These are phyloP conservation scores for Entophlyctis helioformis DNA, from an alignment of 192 early-diverging fungal species.

Conservation along the genomic window DNA sequence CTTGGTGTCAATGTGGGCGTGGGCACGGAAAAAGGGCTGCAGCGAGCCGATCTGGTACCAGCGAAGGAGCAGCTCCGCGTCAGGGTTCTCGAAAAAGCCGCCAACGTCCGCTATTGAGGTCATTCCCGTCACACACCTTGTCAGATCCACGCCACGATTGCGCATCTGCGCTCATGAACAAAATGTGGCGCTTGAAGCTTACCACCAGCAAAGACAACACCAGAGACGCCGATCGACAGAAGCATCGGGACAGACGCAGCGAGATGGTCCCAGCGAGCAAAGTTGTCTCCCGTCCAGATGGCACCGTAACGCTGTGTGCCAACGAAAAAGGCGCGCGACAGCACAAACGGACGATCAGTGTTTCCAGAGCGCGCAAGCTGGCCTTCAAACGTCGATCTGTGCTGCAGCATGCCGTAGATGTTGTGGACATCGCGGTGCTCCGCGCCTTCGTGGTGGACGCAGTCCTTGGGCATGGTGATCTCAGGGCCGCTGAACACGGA, in stretches of 20 bases:
- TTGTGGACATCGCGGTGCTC: slow-evolving; percentile 98
- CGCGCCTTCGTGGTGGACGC: slow-evolving; percentile 69
- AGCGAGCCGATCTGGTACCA: slow-evolving; percentile 96
- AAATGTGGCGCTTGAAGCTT: no score
- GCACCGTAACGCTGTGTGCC: slow-evolving; percentile 92
- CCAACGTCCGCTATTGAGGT: slow-evolving; percentile 73
- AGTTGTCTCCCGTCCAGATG: slow-evolving; percentile 98
- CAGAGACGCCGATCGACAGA: slow-evolving; percentile 71
- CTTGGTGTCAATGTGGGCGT: slow-evolving; percentile 95
- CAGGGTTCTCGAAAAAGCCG: slow-evolving; percentile 95
- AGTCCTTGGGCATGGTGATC: slow-evolving; percentile 91
- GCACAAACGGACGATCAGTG: slow-evolving; percentile 74
- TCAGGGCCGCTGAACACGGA: slow-evolving; percentile 95
- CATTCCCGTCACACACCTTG: no score
- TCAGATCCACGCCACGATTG: no score
- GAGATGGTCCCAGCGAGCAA: slow-evolving; percentile 80
- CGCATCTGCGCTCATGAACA: no score
- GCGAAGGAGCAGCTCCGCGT: slow-evolving; percentile 74
- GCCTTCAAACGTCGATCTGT: slow-evolving; percentile 77
- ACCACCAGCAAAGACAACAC: slow-evolving; percentile 79
- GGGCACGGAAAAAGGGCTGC: slow-evolving; percentile 96
- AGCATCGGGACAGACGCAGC: slow-evolving; percentile 77
- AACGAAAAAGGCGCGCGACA: slow-evolving; percentile 92
- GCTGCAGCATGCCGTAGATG: slow-evolving; percentile 76
- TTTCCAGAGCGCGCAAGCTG: slow-evolving; percentile 32